Base-by-base conservation (phyloP, 108 stramenopile species). In the Licmophora abbreviata region DNA sequence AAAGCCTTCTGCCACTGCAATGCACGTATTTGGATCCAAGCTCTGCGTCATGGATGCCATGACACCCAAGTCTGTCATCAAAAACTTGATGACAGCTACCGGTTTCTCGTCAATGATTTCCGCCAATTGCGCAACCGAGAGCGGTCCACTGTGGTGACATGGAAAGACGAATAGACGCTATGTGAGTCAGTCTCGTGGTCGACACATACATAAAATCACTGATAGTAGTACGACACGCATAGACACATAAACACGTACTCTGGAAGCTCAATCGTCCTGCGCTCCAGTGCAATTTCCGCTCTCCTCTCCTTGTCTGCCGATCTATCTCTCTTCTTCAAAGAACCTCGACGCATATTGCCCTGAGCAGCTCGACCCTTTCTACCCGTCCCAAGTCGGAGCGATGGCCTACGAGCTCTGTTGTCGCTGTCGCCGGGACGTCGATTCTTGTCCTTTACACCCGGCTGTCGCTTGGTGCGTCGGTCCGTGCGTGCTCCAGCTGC, bases 21-120 rank as follows among this genome's bases (percentile, higher is more conserved):
- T 64, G 30, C 88, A 91, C 3, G 88, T 94, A 17, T 84, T 54
- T 23, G 63, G 58, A 74, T 94, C 93, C 30, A 97, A 59, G 41
- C 54, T 79, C 67, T 95, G 94, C 8, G 85, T 95, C 51, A 92
- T 74, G 18, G 85, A 77, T 21, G 93, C 93, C 92, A 97, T 87
- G 11, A 97, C 83, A 21, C 96, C 96, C 5, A 89, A 63, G 61
- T 94, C 87, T 7, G 82, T 78, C 94, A 97, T 95, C 12, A 95
- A 71, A 60, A 66, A 83, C 63, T 97, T 95, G 57, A 97, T 88
- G n/a, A 97, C 79, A 11, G 89, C 79, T 1, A 85, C 75, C 1
- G 85, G 80, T 48, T 84, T 92, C 48, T 89, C 84, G 40, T 74
- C 83, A 55, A 96, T 69, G 47, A 68, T 54, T 52, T 80, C 83